A percentile compares a stretch with the other conserved stretches of the same genome.
phyloP scores from a whole-genome alignment of 1,284 basidiomycete genomes.

The Quambalaria eucalypti region DNA sequence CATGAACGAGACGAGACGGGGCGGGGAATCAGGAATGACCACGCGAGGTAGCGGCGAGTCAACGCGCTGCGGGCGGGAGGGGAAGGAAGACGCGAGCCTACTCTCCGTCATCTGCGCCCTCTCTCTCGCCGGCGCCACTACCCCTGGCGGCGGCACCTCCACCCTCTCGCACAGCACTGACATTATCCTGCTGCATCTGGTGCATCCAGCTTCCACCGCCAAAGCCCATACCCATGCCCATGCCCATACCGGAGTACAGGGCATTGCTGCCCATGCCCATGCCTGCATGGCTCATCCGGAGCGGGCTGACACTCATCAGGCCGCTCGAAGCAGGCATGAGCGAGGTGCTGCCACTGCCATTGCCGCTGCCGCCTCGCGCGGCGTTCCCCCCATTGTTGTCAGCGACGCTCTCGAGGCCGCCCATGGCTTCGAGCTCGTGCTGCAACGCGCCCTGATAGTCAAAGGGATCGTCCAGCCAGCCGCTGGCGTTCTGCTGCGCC shows the following conservation, averaged over 20 bases:
- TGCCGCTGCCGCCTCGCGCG: neutral
- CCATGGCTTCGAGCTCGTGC: conserved; percentile 11
- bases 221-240: neutral
- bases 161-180: neutral
- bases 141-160: too few species aligned
- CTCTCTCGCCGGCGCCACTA: too few species aligned
- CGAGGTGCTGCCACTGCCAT: neutral
- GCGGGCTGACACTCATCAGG: neutral
- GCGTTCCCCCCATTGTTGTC: neutral
- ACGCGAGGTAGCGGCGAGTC: too few species aligned
- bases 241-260: neutral
- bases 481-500: neutral
- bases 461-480: conserved; percentile 12
- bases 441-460: conserved; percentile 10
- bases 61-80: too few species aligned
- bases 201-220: neutral
- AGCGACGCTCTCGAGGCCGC: neutral
- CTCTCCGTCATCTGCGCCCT: too few species aligned
- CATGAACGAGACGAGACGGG: too few species aligned
- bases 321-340: too few species aligned
- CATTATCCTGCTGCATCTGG: neutral
- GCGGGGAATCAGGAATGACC: too few species aligned
- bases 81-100: too few species aligned
- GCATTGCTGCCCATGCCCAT: neutral
- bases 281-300: neutral